A percentile compares a stretch with the other conserved stretches of the same genome.
phyloP scores from a whole-genome alignment of 176 grass and related monocot species.

The Oryza officinalis region DNA sequence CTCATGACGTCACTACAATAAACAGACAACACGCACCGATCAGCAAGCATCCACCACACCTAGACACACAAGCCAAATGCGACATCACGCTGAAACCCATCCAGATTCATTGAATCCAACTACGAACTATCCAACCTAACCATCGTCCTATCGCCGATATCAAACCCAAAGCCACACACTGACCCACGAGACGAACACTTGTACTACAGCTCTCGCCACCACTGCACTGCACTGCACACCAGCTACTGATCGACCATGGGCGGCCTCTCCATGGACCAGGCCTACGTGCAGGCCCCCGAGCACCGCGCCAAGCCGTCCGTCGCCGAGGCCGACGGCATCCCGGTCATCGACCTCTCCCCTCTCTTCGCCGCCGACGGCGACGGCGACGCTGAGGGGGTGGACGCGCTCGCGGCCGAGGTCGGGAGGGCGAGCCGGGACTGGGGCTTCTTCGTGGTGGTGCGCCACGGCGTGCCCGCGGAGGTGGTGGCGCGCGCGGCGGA shows the following conservation, averaged over 20 bases:
- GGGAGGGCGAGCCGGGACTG: conserved; percentile 66
- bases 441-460: conserved; percentile 88
- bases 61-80: no score
- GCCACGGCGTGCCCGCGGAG: conserved; percentile 59
- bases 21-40: no score
- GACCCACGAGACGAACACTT: no score
- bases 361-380: conserved; percentile 10
- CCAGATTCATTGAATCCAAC: no score
- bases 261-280: conserved; percentile 49
- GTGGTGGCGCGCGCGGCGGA: conserved; percentile 36
- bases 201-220: no score
- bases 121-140: no score
- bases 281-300: conserved; percentile 83
- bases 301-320: conserved; percentile 56
- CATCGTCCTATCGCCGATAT: no score
- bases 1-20: no score
- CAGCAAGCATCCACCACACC: no score
- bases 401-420: conserved; percentile 55
- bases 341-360: conserved; percentile 71
- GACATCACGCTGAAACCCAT: no score
- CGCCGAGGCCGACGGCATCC: conserved; percentile 56
- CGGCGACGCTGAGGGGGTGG: background rate
- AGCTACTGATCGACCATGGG: no score
- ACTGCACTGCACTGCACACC: no score
- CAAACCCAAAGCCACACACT: background rate